Evolutionary conservation across 139 green algal species (phyloP), one percentile per base, ranked within the genome.

Genomic region (Chlorella sp.): DNA sequence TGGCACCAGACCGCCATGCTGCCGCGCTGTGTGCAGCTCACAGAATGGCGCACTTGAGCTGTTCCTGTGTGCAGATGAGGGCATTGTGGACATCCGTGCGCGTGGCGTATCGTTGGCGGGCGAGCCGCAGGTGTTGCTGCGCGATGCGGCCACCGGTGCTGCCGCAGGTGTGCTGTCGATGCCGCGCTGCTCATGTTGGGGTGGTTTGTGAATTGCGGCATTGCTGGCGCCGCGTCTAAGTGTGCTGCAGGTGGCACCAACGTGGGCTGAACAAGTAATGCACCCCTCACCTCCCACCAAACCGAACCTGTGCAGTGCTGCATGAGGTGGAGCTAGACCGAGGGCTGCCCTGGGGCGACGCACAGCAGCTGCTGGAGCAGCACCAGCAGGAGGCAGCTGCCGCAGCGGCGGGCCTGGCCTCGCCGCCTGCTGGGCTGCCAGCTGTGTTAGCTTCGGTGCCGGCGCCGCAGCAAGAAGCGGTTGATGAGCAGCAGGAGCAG

Each of bases 21-120:
- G n/a, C n/a, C n/a, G n/a, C n/a, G n/a, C n/a, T n/a, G n/a, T n/a
- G n/a, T n/a, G n/a, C n/a, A n/a, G n/a, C n/a, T n/a, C n/a, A n/a
- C n/a, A n/a, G n/a, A n/a, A n/a, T n/a, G n/a, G n/a, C n/a, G n/a
- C n/a, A n/a, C n/a, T n/a, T n/a, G n/a, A n/a, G n/a, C n/a, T n/a
- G n/a, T n/a, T n/a, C n/a, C n/a, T n/a, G n/a, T n/a, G 51, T 25
- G 32, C 74, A 78, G 92, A 95, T 55, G 85, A 92, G 56, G 92
- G 92, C 80, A 95, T 95, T 38, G 79, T 92, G 34, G 88, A 92
- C 56, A 65, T 95, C 13, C 73, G 63, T 20, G 92, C 80, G 6
- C 64, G 78, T 55, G 62, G n/a, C 55, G 57, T 89, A 23, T 11
- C n/a, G 1, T 70, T 88, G 36, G 41, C 74, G 63, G 80, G 68